Base-by-base conservation (phyloP, 108 stramenopile genomes). In the Cyclotella baltica region DNA sequence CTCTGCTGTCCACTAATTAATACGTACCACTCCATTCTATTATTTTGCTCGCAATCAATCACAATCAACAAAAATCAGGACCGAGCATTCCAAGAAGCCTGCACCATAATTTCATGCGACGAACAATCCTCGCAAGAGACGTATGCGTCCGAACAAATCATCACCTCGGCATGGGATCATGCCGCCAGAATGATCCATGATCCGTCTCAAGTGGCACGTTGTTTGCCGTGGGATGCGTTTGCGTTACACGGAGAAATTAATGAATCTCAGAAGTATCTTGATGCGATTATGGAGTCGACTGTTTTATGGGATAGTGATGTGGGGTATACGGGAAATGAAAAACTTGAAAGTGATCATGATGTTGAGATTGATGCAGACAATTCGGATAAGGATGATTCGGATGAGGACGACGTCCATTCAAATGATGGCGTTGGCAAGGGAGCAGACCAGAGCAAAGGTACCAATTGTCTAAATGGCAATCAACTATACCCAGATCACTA, bases 401-500 rank as follows among this genome's bases (percentile, higher is more conserved):
- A n/a, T 10, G 23, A 55, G 23, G 23, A 55, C 8, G 6, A n/a
- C 6, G 53, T 8, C 6, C 29, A 59, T 5, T 13, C 25, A 15
- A 34, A 33, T 29, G 29, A 34, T 10, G 58, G 19, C 33, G 53
- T 8, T 23, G n/a, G 8, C 8, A 5, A n/a, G 53, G n/a, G n/a
- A n/a, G 46, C 5, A 27, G 58, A 30, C 19, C 6, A 30, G 8
- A 30, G 19, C 29, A 59, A 59, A 34, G 19, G 9, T 8, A 18
- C 22, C n/a, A n/a, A 55, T 6, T 25, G 58, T 11, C 58, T 59
- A 4, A 30, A 30, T n/a, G 58, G 58, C 29, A 34, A 59, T 29
- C 58, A 59, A 59, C 58, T 59, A 10, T 59, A 59, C 29, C 10
- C 29, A 59, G 28, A 59, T 59, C 58, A 59, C 19, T 59, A 59